A percentile compares a stretch with the other conserved stretches of the same genome.
phyloP scores from a whole-genome alignment of 1,139 yeast genomes.

The Pichia terricola region DNA sequence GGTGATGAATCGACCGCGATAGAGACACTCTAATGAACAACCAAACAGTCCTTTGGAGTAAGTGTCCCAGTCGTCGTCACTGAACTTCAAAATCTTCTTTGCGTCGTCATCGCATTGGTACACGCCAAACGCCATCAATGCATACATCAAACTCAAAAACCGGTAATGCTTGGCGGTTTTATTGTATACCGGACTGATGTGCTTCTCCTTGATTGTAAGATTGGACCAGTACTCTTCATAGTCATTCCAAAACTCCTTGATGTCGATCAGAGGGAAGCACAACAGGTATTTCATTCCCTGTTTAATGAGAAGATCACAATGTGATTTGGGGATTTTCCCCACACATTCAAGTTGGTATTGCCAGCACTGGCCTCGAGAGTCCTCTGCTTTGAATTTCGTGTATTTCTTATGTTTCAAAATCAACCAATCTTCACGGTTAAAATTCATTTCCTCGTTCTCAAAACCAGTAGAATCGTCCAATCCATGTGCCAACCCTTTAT shows the following conservation, averaged over 20 bases:
- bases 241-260: slow-evolving; percentile 12
- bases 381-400: slow-evolving; percentile 9
- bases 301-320: slow-evolving; percentile 17
- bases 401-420: slow-evolving; percentile 8
- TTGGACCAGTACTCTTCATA: slow-evolving; percentile 21
- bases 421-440: slow-evolving; percentile 23
- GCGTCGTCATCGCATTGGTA: slow-evolving; percentile 24
- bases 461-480: slow-evolving; percentile 12
- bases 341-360: slow-evolving; percentile 18
- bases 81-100: slow-evolving; percentile 17
- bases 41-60: slow-evolving; percentile 25
- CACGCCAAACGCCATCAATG: slow-evolving; percentile 26
- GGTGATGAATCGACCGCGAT: slow-evolving; percentile 28
- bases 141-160: slow-evolving; percentile 28
- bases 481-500: slow-evolving; percentile 19
- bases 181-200: slow-evolving; percentile 16
- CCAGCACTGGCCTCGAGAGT: slow-evolving; percentile 20
- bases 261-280: slow-evolving; percentile 17
- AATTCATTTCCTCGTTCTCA: slow-evolving; percentile 10
- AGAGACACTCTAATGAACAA: slow-evolving; percentile 28
- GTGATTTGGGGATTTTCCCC: slow-evolving; percentile 11
- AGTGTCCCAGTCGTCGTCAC: slow-evolving; percentile 14
- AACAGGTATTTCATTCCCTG: slow-evolving; percentile 14
- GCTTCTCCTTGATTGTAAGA: slow-evolving; percentile 13
- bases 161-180: slow-evolving; percentile 20